phyloP scores from a whole-genome alignment of 495 filamentous ascomycete species.

The Evernia prunastri region DNA sequence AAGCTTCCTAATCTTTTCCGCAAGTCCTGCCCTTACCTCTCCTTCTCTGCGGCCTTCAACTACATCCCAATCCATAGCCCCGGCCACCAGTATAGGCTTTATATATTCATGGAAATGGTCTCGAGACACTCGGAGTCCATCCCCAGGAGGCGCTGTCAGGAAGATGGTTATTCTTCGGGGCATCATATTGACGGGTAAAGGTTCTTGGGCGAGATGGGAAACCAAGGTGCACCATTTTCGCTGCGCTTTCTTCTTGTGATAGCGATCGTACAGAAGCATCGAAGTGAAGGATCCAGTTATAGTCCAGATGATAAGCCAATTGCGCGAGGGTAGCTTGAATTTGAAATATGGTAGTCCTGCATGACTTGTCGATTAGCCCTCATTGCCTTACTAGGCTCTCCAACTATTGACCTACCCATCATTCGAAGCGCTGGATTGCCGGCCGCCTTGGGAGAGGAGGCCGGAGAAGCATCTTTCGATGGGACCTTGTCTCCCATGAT shows the following conservation, averaged over 20 bases:
- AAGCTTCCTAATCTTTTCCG: slow-evolving; percentile 68
- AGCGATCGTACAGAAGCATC: slow-evolving; percentile 80
- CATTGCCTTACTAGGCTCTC: not conserved
- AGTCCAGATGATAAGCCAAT: slow-evolving; percentile 92
- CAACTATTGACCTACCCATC: slow-evolving; percentile 48
- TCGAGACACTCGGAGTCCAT: slow-evolving; percentile 71
- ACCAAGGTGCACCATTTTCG: slow-evolving; percentile 83
- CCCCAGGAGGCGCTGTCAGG: slow-evolving; percentile 76
- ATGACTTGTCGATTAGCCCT: slow-evolving; percentile 1
- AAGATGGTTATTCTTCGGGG: slow-evolving; percentile 83
- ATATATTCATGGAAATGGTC: slow-evolving; percentile 95
- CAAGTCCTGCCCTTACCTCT: slow-evolving; percentile 73
- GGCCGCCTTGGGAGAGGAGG: slow-evolving; percentile 28
- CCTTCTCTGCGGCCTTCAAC: slow-evolving; percentile 86
- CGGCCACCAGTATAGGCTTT: slow-evolving; percentile 85
- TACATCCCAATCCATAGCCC: slow-evolving; percentile 89
- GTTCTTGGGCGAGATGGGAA: slow-evolving; percentile 75
- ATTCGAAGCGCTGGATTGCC: slow-evolving; percentile 66
- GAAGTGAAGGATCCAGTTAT: slow-evolving; percentile 69
- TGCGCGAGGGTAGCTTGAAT: slow-evolving; percentile 84
- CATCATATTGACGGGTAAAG: slow-evolving; percentile 60
- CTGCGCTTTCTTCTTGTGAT: slow-evolving; percentile 74
- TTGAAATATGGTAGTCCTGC: slow-evolving; percentile 68
- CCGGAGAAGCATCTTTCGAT: slow-evolving; percentile 24
- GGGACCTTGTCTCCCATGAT: slow-evolving; percentile 21